Evolutionary conservation across 2,329 filamentous ascomycete species (phyloP).

Genomic region (Ophiocordyceps polyrhachis-furcata): DNA sequence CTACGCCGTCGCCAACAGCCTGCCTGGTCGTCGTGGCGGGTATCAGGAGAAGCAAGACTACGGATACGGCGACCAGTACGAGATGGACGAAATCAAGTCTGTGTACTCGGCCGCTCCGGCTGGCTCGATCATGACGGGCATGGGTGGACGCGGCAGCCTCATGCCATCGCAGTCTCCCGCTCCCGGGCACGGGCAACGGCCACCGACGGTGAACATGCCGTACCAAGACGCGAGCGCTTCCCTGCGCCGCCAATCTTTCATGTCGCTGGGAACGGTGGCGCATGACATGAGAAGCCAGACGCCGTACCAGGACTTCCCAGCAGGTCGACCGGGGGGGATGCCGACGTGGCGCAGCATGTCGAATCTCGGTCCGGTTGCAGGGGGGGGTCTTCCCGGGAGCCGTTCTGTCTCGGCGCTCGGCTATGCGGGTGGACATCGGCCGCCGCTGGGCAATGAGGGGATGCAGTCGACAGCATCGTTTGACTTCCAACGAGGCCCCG

Average conservation of each 20-base stretch:
- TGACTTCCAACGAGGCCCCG: slow-evolving; percentile 38
- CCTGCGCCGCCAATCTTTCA: slow-evolving; percentile 50
- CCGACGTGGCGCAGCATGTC: slow-evolving; percentile 35
- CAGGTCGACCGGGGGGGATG: slow-evolving; percentile 35
- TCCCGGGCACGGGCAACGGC: slow-evolving; percentile 35
- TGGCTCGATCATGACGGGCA: slow-evolving; percentile 75
- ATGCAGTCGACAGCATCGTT: slow-evolving; percentile 35
- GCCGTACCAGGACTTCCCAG: slow-evolving; percentile 37
- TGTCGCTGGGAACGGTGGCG: slow-evolving; percentile 39
- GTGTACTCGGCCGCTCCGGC: slow-evolving; percentile 82
- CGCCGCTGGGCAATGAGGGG: slow-evolving; percentile 24
- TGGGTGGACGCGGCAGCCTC: slow-evolving; percentile 53
- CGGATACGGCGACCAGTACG: slow-evolving; percentile 60
- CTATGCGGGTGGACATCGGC: slow-evolving; percentile 25
- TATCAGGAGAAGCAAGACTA: slow-evolving; percentile 44
- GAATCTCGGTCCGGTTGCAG: slow-evolving; percentile 26
- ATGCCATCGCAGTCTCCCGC: slow-evolving; percentile 73
- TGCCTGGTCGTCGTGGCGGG: slow-evolving; percentile 74
- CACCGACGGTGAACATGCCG: slow-evolving; percentile 24
- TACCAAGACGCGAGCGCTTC: slow-evolving; percentile 25
- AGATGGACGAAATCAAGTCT: slow-evolving; percentile 97
- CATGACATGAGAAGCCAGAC: slow-evolving; percentile 31
- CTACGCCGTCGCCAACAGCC: slow-evolving; percentile 69
- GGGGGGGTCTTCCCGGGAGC: slow-evolving; percentile 14
- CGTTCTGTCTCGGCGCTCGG: slow-evolving; percentile 28